A percentile compares a stretch with the other conserved stretches of the same genome.
Conservation (phyloP, 2,329 filamentous ascomycete species). For the Rutstroemia sydowiana region DNA sequence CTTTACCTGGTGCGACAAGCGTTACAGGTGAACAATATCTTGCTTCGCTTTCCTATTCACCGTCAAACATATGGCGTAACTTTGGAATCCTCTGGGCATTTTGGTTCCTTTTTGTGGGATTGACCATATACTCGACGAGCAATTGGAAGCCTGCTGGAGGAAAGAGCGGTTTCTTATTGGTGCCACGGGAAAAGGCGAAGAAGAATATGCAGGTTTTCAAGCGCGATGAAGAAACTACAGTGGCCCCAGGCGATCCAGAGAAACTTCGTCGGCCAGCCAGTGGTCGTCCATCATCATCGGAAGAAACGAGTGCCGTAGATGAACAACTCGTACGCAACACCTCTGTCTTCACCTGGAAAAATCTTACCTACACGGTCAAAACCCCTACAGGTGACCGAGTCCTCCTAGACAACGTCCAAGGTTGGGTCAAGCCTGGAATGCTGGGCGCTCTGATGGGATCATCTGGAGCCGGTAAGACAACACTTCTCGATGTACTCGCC, state of each 20-base stretch:
- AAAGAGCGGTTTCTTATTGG: constrained; percentile 46
- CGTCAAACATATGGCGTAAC: constrained; percentile 50
- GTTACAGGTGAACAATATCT: constrained; percentile 54
- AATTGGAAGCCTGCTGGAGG: constrained; percentile 48
- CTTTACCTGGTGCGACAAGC: constrained; percentile 39
- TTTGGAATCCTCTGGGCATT: constrained; percentile 55
- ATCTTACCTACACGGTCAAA: constrained; percentile 61
- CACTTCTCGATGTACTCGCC: constrained; percentile 77
- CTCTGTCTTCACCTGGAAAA: constrained; percentile 67
- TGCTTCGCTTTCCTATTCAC: constrained; percentile 43
- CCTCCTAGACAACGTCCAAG: constrained; percentile 61
- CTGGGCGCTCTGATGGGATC: constrained; percentile 55
- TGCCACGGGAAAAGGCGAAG: constrained; percentile 52
- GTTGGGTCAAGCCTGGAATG: constrained; percentile 53
- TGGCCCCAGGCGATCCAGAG: too few species aligned
- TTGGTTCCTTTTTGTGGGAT: constrained; percentile 50
- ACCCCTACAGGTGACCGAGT: constrained; percentile 53
- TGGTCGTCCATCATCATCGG: constrained; percentile 12
- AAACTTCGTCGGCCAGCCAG: constrained; percentile 11
- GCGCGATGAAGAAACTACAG: constrained; percentile 41
- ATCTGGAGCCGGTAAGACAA: constrained; percentile 80
- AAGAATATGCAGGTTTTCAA: constrained; percentile 30
- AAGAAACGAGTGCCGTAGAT: constrained; percentile 32
- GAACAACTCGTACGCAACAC: constrained; percentile 51
- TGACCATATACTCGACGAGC: constrained; percentile 51